Percentiles rank a stretch among this genome's conserved stretches.
These are phyloP conservation scores for Acanthamoeba comandoni DNA, from an alignment of 208 protist species.

Conservation along the genomic window DNA sequence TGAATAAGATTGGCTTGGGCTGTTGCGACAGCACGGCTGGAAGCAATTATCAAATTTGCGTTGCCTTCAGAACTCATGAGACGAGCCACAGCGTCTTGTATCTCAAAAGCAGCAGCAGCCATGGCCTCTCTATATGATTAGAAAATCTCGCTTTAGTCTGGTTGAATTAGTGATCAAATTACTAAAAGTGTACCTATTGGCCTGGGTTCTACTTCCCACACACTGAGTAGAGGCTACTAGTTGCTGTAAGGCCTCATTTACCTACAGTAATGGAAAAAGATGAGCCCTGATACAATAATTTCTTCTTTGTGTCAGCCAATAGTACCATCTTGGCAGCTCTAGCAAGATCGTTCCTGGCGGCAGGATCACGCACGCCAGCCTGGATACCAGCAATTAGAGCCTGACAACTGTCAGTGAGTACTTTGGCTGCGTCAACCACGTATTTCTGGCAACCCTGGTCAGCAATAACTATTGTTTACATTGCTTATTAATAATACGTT, in stretches of 20 bases:
- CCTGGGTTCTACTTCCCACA: conserved; percentile 63
- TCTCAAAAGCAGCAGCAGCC: conserved; percentile 67
- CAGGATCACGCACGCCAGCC: conserved; percentile 57
- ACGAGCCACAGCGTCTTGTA: conserved; percentile 72
- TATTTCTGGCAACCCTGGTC: conserved; percentile 72
- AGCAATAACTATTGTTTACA: neutral
- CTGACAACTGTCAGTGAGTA: conserved; percentile 65
- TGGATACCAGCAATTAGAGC: conserved; percentile 57
- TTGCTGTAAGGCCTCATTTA: conserved; percentile 59
- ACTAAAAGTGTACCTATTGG: too few species aligned
- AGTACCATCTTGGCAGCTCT: conserved; percentile 35
- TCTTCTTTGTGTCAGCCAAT: conserved; percentile 25
- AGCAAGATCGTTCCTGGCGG: conserved; percentile 66
- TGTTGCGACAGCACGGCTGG: conserved; percentile 23
- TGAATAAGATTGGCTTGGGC: conserved; percentile 59
- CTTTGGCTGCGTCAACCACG: conserved; percentile 56
- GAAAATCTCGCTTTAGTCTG: too few species aligned
- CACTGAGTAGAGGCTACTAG: conserved; percentile 69
- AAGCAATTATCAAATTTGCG: conserved; percentile 60
- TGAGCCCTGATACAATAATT: too few species aligned
- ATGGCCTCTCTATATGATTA: conserved; percentile 32
- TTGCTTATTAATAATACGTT: too few species aligned
- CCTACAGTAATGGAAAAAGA: too few species aligned
- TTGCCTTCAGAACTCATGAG: conserved; percentile 73
- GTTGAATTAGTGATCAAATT: too few species aligned